Evolutionary conservation across 2,329 filamentous ascomycete genomes (phyloP), one percentile per base, ranked within the genome.

Genomic region (Arthroderma sp.): DNA sequence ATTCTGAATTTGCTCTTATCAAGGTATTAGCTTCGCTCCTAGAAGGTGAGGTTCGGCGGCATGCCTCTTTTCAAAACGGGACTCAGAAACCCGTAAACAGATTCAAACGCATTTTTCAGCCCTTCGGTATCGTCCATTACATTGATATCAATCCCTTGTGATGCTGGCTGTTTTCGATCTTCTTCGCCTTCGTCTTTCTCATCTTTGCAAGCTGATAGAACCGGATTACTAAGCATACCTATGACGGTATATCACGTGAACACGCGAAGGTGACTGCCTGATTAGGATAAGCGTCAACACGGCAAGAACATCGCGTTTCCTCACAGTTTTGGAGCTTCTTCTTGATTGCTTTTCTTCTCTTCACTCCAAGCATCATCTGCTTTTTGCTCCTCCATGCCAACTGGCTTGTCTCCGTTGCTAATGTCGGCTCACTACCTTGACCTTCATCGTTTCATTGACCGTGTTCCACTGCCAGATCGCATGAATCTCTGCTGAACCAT

Each of bases 51-150:
- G 41, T 33, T 51, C 45, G 53, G 49, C 46, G 49, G 50, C 63
- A 51, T 65, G 60, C 64, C 64, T 66, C 60, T 56, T 51, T 62
- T 56, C 47, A 67, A 55, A 36, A 65, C 61, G 29, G 64, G 62
- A 43, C 50, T 55, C 37, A 67, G 50, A 48, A 66, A 67, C 22
- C 53, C 51, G 44, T 54, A 53, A 30, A 62, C 60, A 29, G 55
- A 53, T 38, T 57, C 52, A 44, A 67, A 66, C 6, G 58, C 61
- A 45, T n/a, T 33, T 28, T 9, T 32, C 39, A 9, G 9, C 7
- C n/a, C 10, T 33, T 29, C 28, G 39, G 39, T 9, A 4, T 30
- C 39, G 6, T 7, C 34, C 5, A 22, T 22, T 22, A 22, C 15
- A 22, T 22, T 22, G 15, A 22, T 22, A 22, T 22, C 15, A 22